phyloP scores from a whole-genome alignment of 306 rosid species.

The Sechiopsis laciniata region DNA sequence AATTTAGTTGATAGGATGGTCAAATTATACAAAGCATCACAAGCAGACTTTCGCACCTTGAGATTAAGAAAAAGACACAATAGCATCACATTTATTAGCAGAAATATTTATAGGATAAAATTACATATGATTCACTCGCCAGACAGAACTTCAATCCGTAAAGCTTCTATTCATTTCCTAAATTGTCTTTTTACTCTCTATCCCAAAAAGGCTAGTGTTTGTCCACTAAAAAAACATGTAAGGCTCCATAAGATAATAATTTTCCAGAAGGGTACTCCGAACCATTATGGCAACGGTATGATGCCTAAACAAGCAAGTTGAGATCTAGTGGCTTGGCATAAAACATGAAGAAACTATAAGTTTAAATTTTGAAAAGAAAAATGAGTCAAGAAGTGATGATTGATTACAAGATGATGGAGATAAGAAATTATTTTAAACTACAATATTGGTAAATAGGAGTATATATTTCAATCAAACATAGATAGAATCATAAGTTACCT shows the following conservation, averaged over 20 bases:
- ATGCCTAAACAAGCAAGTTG: slow-evolving; percentile 4
- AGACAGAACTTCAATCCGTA: not conserved
- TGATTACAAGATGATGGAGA: not conserved
- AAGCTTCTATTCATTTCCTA: slow-evolving; percentile 2
- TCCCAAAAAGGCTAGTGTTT: not conserved
- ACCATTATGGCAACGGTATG: not conserved
- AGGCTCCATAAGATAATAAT: not conserved
- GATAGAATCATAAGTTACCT: slow-evolving; percentile 42
- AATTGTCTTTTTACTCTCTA: not conserved
- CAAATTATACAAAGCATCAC: slow-evolving; percentile 51
- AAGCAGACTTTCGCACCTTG: slow-evolving; percentile 77
- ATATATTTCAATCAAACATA: not conserved
- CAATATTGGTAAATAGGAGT: not conserved
- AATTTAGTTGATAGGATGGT: slow-evolving; percentile 50
- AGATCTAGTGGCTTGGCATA: not conserved
- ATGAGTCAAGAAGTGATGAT: not conserved
- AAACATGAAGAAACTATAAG: not conserved
- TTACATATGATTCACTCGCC: not conserved
- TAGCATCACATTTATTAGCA: not conserved
- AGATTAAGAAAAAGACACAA: slow-evolving; percentile 11
- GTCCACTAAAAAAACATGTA: slow-evolving; percentile 6
- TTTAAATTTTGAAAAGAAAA: not conserved
- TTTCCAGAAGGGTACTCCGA: not conserved
- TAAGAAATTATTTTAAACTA: not conserved
- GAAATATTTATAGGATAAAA: not conserved